Evolutionary conservation across 2,329 filamentous ascomycete genomes (phyloP).

Genomic region (Camptophora hylomeconis): DNA sequence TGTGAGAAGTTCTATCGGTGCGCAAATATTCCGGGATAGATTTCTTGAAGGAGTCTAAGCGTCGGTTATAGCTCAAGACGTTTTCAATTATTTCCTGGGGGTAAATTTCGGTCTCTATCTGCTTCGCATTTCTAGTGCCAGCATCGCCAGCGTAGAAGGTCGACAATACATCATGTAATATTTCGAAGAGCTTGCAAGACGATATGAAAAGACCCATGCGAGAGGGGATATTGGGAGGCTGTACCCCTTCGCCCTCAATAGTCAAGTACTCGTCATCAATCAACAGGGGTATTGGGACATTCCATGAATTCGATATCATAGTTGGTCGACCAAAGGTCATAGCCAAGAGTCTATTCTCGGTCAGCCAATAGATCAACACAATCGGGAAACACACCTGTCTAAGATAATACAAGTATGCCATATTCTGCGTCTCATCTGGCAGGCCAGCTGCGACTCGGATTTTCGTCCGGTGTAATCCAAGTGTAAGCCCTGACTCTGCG

Average conservation of each 20-base stretch:
- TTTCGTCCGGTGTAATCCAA: slow-evolving; percentile 5
- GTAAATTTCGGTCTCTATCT: background rate
- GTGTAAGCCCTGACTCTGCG: slow-evolving; percentile 35
- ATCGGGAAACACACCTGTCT: slow-evolving; percentile 16
- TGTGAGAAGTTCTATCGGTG: background rate
- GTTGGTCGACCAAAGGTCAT: slow-evolving; percentile 23
- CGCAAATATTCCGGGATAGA: slow-evolving; percentile 3
- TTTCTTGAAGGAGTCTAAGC: slow-evolving; percentile 3
- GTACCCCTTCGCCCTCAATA: slow-evolving; percentile 18
- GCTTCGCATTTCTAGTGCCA: background rate
- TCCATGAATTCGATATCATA: slow-evolving; percentile 18
- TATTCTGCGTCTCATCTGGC: slow-evolving; percentile 17
- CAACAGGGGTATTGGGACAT: slow-evolving; percentile 12
- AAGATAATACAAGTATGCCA: slow-evolving; percentile 26
- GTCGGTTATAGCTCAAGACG: slow-evolving; percentile 3
- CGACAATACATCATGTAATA: slow-evolving; percentile 22
- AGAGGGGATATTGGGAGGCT: slow-evolving; percentile 19
- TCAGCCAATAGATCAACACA: no score
- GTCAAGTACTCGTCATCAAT: slow-evolving; percentile 5
- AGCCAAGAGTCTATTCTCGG: slow-evolving; percentile 20
- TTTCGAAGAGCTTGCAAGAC: slow-evolving; percentile 23
- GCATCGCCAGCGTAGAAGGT: slow-evolving; percentile 2
- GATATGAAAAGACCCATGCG: slow-evolving; percentile 23
- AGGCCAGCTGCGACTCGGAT: slow-evolving; percentile 8
- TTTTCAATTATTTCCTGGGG: slow-evolving; percentile 3